Evolutionary conservation across 176 grass and related monocot species (phyloP), one percentile per base, ranked within the genome.

Genomic region (Stipa capillata): DNA sequence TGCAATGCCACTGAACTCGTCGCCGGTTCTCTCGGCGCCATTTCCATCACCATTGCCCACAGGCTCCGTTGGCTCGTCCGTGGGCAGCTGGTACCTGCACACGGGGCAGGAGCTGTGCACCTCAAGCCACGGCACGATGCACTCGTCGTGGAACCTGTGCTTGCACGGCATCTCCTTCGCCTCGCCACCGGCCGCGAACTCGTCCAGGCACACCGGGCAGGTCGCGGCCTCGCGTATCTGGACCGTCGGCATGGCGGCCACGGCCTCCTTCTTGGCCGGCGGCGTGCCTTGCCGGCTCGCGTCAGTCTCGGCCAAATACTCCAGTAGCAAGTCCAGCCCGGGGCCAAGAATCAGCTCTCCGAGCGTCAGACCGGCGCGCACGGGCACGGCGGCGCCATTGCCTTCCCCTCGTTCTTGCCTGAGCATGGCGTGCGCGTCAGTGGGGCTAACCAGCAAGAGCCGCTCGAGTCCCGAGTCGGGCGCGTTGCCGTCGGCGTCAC

Each of bases 51-150:
- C 70, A 68, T 17, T 69, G 50, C 39, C 80, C 8, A 2, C 20
- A 29, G 43, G 45, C 18, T 87, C 93, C 37, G 82, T 64, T 14
- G 81, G 13, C 65, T 91, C 92, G 35, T 86, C 87, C 4, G 79
- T 69, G 16, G 96, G 92, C 88, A 98, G 74, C 86, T 89, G 87
- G 32, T 85, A 83, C 62, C 96, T 83, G 69, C 96, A 98, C 52
- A 95, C 86, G 15, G 96, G 96, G 78, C 96, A 98, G 20, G 92
- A 94, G 70, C 92, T 93, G 58, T 98, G 90, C 80, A 87, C 49
- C 39, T 89, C 96, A 47, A 98, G 96, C 96, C 96, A 98, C 21
- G 87, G 87, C 45, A 94, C 2, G 66, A 98, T 91, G 82, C 96
- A 98, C 12, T 15, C 35, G 17, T 74, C 45, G 83, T 98, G 96